Percentiles rank a stretch among this genome's conserved stretches.
These are phyloP conservation scores for Pyrrhoderma noxium DNA, from an alignment of 1,284 basidiomycete species.

Conservation along the genomic window DNA sequence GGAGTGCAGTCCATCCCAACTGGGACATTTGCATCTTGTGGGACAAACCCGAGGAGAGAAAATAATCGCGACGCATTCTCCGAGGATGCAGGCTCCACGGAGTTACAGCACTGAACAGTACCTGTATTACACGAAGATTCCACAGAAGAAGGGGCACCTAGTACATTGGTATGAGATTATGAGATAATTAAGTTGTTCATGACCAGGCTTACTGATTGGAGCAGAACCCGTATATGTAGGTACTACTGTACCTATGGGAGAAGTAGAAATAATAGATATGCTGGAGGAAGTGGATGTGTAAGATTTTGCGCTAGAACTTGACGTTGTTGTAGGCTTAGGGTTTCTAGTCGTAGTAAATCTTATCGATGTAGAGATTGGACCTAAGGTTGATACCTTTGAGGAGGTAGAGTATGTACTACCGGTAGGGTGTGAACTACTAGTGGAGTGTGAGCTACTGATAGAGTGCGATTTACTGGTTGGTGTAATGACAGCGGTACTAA, in stretches of 20 bases:
- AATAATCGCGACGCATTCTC: slow-evolving; percentile 12
- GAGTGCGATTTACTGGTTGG: too few species aligned
- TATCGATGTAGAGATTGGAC: background rate
- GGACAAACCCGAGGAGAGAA: slow-evolving; percentile 13
- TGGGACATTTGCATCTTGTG: slow-evolving; percentile 8
- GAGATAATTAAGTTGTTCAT: background rate
- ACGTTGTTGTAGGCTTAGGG: background rate
- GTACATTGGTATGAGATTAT: background rate
- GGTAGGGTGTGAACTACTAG: background rate
- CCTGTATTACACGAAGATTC: slow-evolving; percentile 18
- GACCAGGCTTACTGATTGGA: background rate
- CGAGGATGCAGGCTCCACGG: slow-evolving; percentile 18
- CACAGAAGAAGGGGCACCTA: slow-evolving; percentile 1
- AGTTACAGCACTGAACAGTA: slow-evolving; percentile 28
- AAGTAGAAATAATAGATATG: background rate
- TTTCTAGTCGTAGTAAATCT: background rate
- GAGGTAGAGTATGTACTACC: background rate
- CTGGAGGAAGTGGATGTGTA: background rate
- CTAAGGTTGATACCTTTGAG: background rate
- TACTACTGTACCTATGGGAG: background rate
- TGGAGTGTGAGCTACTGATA: background rate
- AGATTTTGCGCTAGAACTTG: background rate
- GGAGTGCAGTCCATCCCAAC: slow-evolving; percentile 14
- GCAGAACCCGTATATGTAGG: background rate
- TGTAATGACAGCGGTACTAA: too few species aligned